Evolutionary conservation across 805 yeast genomes (phyloP).

Genomic region (Ogataea wickerhamii): DNA sequence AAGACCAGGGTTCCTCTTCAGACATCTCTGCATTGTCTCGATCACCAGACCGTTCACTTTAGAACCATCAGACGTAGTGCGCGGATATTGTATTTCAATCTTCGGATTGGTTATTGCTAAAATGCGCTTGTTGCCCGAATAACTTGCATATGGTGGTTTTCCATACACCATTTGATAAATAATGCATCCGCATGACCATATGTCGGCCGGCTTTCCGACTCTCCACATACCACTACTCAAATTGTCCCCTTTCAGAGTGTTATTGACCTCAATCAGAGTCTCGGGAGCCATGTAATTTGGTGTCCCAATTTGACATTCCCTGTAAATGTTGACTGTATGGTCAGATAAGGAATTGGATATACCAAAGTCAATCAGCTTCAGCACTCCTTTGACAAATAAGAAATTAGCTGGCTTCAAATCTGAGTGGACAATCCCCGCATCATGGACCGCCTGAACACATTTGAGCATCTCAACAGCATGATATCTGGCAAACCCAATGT

Average conservation of each 20-base stretch:
- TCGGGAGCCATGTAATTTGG: constrained; percentile 99
- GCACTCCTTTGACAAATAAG: constrained; percentile 73
- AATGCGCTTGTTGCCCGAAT: constrained; percentile 70
- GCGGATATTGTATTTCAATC: constrained; percentile 64
- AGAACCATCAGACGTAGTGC: constrained; percentile 25
- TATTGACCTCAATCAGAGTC: constrained; percentile 64
- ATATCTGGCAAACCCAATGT: constrained; percentile 73
- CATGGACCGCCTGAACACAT: constrained; percentile 87
- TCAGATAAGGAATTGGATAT: constrained; percentile 93
- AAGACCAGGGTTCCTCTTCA: constrained; percentile 63
- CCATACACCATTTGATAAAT: constrained; percentile 95
- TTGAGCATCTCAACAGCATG: constrained; percentile 73
- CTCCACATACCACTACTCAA: constrained; percentile 46
- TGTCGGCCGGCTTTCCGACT: constrained; percentile 92
- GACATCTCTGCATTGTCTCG: constrained; percentile 68
- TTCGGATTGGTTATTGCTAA: constrained; percentile 86
- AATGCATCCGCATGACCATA: constrained; percentile 98
- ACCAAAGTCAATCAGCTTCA: constrained; percentile 93
- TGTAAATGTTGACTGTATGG: constrained; percentile 82
- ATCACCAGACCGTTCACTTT: constrained; percentile 41
- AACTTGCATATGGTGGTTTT: constrained; percentile 81
- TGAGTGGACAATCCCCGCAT: constrained; percentile 65
- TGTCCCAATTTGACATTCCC: constrained; percentile 91
- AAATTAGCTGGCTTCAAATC: constrained; percentile 62
- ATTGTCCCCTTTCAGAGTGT: constrained; percentile 26